phyloP scores from a whole-genome alignment of 768 basidiomycete genomes.

The Pholiota molesta region DNA sequence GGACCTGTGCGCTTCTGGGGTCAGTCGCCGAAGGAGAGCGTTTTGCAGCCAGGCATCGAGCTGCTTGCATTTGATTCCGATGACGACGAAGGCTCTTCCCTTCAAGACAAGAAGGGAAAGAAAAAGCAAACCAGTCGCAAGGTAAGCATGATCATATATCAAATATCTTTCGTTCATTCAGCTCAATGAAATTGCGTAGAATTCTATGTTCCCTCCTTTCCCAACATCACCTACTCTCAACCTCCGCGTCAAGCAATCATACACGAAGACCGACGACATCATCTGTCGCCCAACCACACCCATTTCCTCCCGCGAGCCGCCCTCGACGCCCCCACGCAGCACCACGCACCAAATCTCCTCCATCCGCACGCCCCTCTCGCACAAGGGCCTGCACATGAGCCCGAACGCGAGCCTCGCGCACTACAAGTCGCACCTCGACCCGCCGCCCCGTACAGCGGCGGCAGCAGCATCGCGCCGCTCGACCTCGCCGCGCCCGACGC shows the following conservation, averaged over 20 bases:
- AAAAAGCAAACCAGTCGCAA: slow-evolving; percentile 28
- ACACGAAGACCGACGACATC: slow-evolving; percentile 19
- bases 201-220: slow-evolving; percentile 41
- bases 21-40: slow-evolving; percentile 31
- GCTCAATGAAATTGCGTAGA: slow-evolving; percentile 26
- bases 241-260: slow-evolving; percentile 29
- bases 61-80: slow-evolving; percentile 33
- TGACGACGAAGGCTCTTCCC: slow-evolving; percentile 31
- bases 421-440: slow-evolving; percentile 71
- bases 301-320: slow-evolving; percentile 29
- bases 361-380: slow-evolving; percentile 66
- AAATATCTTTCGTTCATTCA: neutral
- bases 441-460: slow-evolving; percentile 48
- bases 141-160: slow-evolving; percentile 19
- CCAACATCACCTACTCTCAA: slow-evolving; percentile 51
- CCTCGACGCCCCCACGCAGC: slow-evolving; percentile 42
- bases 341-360: slow-evolving; percentile 51
- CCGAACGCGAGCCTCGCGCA: slow-evolving; percentile 66
- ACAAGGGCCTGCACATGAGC: slow-evolving; percentile 71
- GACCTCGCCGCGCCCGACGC: slow-evolving; percentile 22
- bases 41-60: slow-evolving; percentile 44
- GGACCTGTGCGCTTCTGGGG: slow-evolving; percentile 50
- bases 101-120: slow-evolving; percentile 31
- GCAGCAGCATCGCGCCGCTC: slow-evolving; percentile 27
- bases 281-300: slow-evolving; percentile 30